These are phyloP conservation scores for Platanus orientalis DNA, from an alignment of 164 flowering plant genomes.

Conservation along the genomic window DNA sequence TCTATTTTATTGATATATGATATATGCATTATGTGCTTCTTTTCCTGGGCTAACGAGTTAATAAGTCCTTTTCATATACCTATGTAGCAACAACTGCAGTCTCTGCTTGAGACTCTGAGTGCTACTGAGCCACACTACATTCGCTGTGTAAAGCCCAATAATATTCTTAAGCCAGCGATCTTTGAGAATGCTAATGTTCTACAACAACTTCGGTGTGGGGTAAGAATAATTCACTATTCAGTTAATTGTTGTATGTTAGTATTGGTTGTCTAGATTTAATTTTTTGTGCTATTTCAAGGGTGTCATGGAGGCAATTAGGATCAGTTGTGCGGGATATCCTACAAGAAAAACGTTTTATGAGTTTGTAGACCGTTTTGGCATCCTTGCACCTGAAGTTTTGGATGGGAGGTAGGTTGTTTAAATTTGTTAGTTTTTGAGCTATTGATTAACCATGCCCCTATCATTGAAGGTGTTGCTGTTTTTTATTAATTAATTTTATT, in stretches of 20 bases:
- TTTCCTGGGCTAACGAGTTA: background rate
- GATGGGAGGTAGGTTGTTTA: conserved; percentile 46
- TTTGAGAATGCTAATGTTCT: conserved; percentile 84
- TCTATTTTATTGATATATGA: conserved; percentile 6
- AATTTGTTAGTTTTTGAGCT: conserved; percentile 6
- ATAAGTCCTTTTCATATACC: conserved; percentile 5
- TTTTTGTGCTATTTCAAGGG: conserved; percentile 48
- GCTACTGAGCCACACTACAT: conserved; percentile 93
- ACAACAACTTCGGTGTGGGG: conserved; percentile 98
- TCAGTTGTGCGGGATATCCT: conserved; percentile 97
- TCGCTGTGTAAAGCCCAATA: conserved; percentile 98
- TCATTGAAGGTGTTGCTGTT: background rate
- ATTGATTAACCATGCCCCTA: background rate
- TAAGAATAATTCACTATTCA: conserved; percentile 27
- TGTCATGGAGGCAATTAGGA: conserved; percentile 98
- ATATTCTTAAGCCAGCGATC: conserved; percentile 87
- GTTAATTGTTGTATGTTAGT: too few species aligned
- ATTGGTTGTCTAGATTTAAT: background rate
- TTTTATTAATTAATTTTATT: conserved; percentile 12
- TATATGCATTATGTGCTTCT: background rate
- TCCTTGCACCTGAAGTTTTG: conserved; percentile 83
- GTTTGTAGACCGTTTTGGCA: conserved; percentile 83
- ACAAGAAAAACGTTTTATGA: conserved; percentile 82
- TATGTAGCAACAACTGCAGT: conserved; percentile 89
- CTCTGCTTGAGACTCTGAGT: conserved; percentile 88